These are phyloP conservation scores for Aspergillus baeticus DNA, from an alignment of 495 filamentous ascomycete species.

Conservation along the genomic window DNA sequence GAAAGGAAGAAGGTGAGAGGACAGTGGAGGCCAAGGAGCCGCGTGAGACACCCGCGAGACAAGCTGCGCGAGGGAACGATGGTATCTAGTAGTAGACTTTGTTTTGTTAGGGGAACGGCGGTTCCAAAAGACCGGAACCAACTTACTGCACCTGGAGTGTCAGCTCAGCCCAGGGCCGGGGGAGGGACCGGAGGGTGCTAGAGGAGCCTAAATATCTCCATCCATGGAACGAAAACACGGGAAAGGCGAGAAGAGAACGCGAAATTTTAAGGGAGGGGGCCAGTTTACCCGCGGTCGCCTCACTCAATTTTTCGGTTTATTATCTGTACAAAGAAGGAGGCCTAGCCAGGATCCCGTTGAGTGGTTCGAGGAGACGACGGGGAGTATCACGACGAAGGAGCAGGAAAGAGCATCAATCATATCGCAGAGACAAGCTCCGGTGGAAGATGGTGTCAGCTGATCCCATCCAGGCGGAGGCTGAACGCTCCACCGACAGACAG, in stretches of 20 bases:
- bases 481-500: no score
- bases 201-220: not conserved
- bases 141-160: not conserved
- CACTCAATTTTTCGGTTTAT: slow-evolving; percentile 9
- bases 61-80: not conserved
- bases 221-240: not conserved
- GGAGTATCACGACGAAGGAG: not conserved
- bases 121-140: slow-evolving; percentile 16
- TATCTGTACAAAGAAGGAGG: not conserved
- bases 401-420: not conserved
- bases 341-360: not conserved
- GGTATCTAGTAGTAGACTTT: slow-evolving; percentile 3
- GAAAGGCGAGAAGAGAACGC: not conserved
- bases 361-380: no score
- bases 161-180: not conserved
- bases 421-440: not conserved
- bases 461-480: not conserved
- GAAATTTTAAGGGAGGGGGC: not conserved
- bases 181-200: no score
- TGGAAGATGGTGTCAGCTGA: not conserved
- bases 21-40: slow-evolving; percentile 10
- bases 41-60: slow-evolving; percentile 10
- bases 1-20: slow-evolving; percentile 6
- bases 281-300: not conserved
- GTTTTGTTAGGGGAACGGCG: slow-evolving; percentile 12